Evolutionary conservation across 352 stramenopile genomes (phyloP), one percentile per base, ranked within the genome.

Genomic region (Pseudoperonospora humuli): DNA sequence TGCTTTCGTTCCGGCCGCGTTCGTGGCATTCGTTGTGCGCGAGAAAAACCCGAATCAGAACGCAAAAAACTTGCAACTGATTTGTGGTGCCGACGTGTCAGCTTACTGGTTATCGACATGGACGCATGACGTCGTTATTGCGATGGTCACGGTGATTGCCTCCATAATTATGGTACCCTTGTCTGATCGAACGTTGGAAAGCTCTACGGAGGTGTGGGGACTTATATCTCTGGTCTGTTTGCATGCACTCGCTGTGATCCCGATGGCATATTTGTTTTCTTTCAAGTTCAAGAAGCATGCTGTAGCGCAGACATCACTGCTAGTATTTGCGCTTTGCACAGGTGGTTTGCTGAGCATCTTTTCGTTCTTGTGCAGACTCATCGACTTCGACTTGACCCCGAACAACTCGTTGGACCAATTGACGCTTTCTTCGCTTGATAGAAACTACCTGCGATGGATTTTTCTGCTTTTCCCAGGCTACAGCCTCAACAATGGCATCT

Each of bases 381-480:
- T 88, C 5, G 64, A 83, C 41, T 84, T 79, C 24, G 33, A 55
- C 13, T 46, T 72, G 34, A 54, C 39, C 3, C 41, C 60, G 24
- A 34, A 38, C 18, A 56, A 45, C 10, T 54, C 54, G 0, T 49
- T 29, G 2, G 50, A 61, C 26, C 58, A 54, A 7, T 63, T 86
- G n/a, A 79, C 69, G 14, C 49, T 87, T 3, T 75, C 75, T 5
- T 63, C 61, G 1, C 50, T 88, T 3, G 75, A 85, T 40, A 66
- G 70, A 11, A 77, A 81, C 44, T 88, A 84, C 20, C 51, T 88
- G 15, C 67, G 70, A 14, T 87, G 75, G 75, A 41, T 85, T 41
- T 87, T 85, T 39, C 35, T 87, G 40, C 48, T 85, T 5, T 83
- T 87, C 36, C 75, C 75, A 4, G 72, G 70, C 7, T 85, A 88